These are phyloP conservation scores for Penicillium simplicissimum DNA, from an alignment of 495 filamentous ascomycete species.

Conservation along the genomic window DNA sequence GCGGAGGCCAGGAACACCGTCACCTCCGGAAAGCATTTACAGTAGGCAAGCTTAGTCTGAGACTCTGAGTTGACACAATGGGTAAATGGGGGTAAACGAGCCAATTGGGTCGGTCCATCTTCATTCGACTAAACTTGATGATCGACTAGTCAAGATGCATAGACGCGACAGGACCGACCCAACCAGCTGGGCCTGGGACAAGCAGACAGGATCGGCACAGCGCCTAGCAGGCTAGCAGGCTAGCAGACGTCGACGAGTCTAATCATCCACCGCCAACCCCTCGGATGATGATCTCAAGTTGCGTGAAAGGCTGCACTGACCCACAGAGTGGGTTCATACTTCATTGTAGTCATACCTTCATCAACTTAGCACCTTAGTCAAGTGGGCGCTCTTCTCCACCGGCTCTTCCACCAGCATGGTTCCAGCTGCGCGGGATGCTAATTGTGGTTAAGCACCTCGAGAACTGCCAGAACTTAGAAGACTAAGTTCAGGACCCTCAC, in stretches of 20 bases:
- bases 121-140: no score
- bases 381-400: not conserved
- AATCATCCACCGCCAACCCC: no score
- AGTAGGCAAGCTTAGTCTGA: no score
- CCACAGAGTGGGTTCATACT: not conserved
- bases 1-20: not conserved
- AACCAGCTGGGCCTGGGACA: conserved; percentile 3
- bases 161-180: conserved; percentile 7
- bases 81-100: no score
- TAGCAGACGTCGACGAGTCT: no score
- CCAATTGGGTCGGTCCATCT: no score
- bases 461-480: no score
- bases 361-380: not conserved
- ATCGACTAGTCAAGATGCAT: not conserved
- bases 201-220: conserved; percentile 4
- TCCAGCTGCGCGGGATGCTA: not conserved
- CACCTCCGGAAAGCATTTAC: no score
- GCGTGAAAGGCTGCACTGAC: not conserved
- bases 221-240: not conserved
- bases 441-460: not conserved
- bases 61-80: no score
- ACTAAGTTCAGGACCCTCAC: no score
- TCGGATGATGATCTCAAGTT: not conserved
- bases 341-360: no score
- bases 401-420: not conserved